These are phyloP conservation scores for Tolypocladium tundrense DNA, from an alignment of 2,329 filamentous ascomycete species.

Conservation along the genomic window DNA sequence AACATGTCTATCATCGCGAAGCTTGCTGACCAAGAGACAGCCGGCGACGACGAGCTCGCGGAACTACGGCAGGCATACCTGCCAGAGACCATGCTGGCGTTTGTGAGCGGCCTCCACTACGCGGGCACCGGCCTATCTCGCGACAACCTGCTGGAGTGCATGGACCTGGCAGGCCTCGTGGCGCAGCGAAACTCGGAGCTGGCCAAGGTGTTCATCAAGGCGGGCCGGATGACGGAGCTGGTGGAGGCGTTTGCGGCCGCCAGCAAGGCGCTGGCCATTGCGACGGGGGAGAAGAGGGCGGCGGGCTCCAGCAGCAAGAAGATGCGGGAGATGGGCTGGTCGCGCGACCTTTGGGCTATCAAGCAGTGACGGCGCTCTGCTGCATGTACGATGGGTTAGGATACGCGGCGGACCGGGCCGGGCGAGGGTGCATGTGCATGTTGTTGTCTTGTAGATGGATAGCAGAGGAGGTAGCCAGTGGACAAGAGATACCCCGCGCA, in stretches of 20 bases:
- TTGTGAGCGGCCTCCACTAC: conserved; percentile 70
- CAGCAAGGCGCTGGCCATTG: conserved; percentile 59
- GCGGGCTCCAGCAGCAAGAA: conserved; percentile 44
- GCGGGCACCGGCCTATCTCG: conserved; percentile 65
- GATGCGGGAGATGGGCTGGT: conserved; percentile 52
- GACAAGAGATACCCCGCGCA: neutral
- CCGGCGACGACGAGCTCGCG: conserved; percentile 49
- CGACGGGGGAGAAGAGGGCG: conserved; percentile 42
- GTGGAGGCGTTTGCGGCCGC: conserved; percentile 66
- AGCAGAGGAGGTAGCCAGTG: neutral
- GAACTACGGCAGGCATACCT: conserved; percentile 68
- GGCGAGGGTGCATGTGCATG: neutral
- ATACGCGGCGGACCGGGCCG: neutral
- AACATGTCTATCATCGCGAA: neutral
- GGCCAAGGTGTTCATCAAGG: conserved; percentile 51
- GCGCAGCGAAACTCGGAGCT: conserved; percentile 62
- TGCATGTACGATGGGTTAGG: neutral
- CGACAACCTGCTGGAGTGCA: conserved; percentile 69
- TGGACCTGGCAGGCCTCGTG: conserved; percentile 72
- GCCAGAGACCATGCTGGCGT: conserved; percentile 76
- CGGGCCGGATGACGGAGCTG: conserved; percentile 63
- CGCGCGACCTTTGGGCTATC: conserved; percentile 51
- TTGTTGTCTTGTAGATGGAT: neutral
- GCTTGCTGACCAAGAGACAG: neutral
- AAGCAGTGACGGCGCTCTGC: conserved; percentile 17